Base-by-base conservation (phyloP, 176 grass and related monocot genomes). In the Secale cereale region DNA sequence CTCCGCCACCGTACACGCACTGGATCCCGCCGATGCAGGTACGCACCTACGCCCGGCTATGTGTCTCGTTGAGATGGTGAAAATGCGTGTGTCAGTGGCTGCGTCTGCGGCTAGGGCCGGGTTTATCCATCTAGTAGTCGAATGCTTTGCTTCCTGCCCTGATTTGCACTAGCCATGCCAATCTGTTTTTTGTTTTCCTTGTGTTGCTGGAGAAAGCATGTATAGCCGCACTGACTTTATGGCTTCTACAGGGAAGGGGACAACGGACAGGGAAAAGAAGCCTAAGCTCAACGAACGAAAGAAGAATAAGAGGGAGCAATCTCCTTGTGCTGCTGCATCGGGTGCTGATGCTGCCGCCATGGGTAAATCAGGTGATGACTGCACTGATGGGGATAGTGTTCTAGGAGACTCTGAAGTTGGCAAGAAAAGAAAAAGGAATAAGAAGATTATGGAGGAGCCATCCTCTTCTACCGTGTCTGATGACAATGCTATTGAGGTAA, bases 21-120 rank as follows among this genome's bases (percentile, higher is more conserved):
- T 23, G 2, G 37, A 17, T 50, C 71, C 70, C 28, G 26, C 83
- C 20, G 83, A 45, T 64, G 11, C 78, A 77, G 88, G 88, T 85
- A 85, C 17, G 28, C 27, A 26, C 50, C 79, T 45, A 16, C 17
- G 17, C 28, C 32, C 59, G 19, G 22, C 27, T 60, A 11, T 62
- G 41, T 20, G 57, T 65, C 2, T 74, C 2, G 3, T 46, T 14
- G 19, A 45, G 56, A 8, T 23, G 50, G 29, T 57, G 60, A 22
- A 63, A 7, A 41, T 10, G 4, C 37, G 23, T 61, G 56, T 20
- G 17, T 73, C 25, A 25, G 19, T 41, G 67, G 12, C 52, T 31
- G 36, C 81, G 54, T 20, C 17, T 57, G 36, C 76, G 54, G 48
- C 17, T 57, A 65, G 10, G 14, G 17, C 45, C 28, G 27, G 54